Evolutionary conservation across 2,329 filamentous ascomycete genomes (phyloP), one percentile per base, ranked within the genome.

Genomic region (Dactylellina sp.): DNA sequence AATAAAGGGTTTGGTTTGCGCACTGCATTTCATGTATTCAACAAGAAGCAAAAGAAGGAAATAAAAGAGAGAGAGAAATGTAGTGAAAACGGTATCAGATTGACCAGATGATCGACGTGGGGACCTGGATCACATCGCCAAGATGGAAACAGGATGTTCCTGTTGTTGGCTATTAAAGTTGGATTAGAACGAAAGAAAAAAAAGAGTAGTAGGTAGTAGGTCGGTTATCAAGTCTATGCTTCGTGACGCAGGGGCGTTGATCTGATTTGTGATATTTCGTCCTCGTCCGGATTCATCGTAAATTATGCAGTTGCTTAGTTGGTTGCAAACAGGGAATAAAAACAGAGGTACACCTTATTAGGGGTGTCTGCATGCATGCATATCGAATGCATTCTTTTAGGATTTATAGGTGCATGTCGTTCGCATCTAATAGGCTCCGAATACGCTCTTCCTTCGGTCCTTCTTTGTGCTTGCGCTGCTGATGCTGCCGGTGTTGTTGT

Each of bases 371-470:
- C 28, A 9, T 32, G 28, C 28, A 32, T 32, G 40, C 50, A 65
- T 64, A n/a, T 64, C 49, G 49, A 64, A 64, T 64, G 39, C 49
- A 24, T 32, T 35, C 22, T 49, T 47, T 18, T 44, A 28, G 5
- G 9, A 1, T 32, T 28, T 59, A 5, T 28, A n/a, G 12, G 7
- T 44, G 5, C 35, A 11, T 1, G 20, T 44, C 32, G 16, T n/a
- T 9, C 9, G 37, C 22, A 42, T 14, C 24, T 74, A 74, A 55
- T 74, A 74, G 2, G 55, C 70, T 16, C 70, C 70, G 18, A 74
- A 74, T 7, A 74, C 55, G 52, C 70, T 74, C 70, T 74, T 74
- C 25, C 70, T 63, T 16, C 70, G 53, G 20, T 74, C 50, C 32
- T 62, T 66, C 55, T 74, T 74, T 6, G 50, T 59, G 42, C 60